Percentiles rank a stretch among this genome's conserved stretches.
phyloP scores from a whole-genome alignment of 2,329 filamentous ascomycete genomes.

The Pestalotiopsis sp. region DNA sequence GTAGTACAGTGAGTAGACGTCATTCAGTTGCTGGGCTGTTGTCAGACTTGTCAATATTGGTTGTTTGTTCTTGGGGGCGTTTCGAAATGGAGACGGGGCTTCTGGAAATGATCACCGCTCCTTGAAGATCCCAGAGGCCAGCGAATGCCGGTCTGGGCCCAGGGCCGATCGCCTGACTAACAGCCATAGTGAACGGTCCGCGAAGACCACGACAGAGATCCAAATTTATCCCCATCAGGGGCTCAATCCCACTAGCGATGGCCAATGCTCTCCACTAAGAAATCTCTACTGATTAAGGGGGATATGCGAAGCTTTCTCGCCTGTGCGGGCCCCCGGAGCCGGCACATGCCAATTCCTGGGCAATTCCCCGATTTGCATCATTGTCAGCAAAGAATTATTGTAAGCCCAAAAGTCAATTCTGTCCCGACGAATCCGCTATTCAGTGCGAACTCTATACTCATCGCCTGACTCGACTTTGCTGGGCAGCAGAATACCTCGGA shows the following conservation, averaged over 20 bases:
- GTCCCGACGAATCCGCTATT: too few relatives aligned
- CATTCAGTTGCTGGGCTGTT: too few relatives aligned
- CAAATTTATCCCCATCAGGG: not conserved
- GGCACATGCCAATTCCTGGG: too few relatives aligned
- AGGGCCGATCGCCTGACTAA: not conserved
- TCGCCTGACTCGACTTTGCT: too few relatives aligned
- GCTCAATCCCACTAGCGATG: not conserved
- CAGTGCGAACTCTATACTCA: too few relatives aligned
- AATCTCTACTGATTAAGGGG: conserved; percentile 10
- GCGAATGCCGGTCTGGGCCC: not conserved
- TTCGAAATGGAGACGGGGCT: not conserved
- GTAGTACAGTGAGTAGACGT: not conserved
- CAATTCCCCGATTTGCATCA: too few relatives aligned
- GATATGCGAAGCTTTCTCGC: not conserved
- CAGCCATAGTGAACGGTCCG: not conserved
- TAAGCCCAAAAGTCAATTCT: too few relatives aligned
- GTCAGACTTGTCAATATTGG: too few relatives aligned
- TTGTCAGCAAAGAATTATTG: too few relatives aligned
- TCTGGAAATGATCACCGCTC: not conserved
- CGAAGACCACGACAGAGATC: not conserved
- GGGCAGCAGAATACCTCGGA: too few relatives aligned
- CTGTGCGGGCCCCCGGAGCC: not conserved
- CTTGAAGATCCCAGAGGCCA: not conserved
- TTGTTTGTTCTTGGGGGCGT: not conserved
- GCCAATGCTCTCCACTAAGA: conserved; percentile 3